Base-by-base conservation (phyloP, 2,329 filamentous ascomycete genomes). In the Dactylellina leptospora region DNA sequence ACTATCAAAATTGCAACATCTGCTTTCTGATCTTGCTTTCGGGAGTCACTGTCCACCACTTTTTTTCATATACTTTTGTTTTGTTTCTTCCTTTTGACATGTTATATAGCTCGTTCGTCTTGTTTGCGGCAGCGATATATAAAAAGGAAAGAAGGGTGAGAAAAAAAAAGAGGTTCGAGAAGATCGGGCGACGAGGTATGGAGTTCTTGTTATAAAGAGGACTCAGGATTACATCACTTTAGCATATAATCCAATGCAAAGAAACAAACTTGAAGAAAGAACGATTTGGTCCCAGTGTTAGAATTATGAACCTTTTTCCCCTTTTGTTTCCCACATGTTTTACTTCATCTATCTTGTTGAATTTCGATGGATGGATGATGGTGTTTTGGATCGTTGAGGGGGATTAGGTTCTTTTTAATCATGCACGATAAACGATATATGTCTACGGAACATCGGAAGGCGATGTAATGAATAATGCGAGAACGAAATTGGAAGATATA, bases 1-100 rank as follows among this genome's bases (percentile, higher is more conserved):
- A 56, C 33, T 56, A n/a, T 47, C 18, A 40, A 45, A 40, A 47
- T 51, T 62, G 40, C 48, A n/a, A n/a, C n/a, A n/a, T n/a, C n/a
- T n/a, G n/a, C n/a, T n/a, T n/a, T n/a, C n/a, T n/a, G n/a, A n/a
- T n/a, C n/a, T n/a, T n/a, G n/a, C n/a, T n/a, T n/a, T n/a, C n/a
- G n/a, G n/a, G n/a, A n/a, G n/a, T 42, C n/a, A 36, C 42, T 71
- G 48, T 38, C 45, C 30, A 40, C 16, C 18, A 38, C 30, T 59
- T 50, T 62, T 18, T 48, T 25, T 42, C 22, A 4, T 55, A 8
- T 40, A 11, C 20, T 48, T 40, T 38, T 27, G 18, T 33, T 56
- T 42, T 45, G 16, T 44, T 22, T 33, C 48, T 33, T 36, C 11
- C 36, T 62, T 47, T 36, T 47, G 16, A 36, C 38, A 38, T 38